Evolutionary conservation across 345 rosid genomes (phyloP).

Genomic region (Citrus maxima): DNA sequence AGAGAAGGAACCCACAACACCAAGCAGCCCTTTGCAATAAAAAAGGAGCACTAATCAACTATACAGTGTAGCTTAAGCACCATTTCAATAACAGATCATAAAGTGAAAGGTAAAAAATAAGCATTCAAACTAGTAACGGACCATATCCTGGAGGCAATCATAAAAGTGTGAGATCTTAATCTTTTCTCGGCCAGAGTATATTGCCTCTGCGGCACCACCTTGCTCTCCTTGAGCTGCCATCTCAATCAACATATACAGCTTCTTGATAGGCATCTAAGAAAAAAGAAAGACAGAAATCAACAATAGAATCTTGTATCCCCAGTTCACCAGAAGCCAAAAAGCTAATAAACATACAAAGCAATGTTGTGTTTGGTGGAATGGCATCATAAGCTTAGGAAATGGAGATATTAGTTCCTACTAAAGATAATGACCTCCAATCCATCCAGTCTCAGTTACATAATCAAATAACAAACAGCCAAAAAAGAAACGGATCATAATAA

Average conservation of each 20-base stretch:
- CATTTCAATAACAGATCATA: neutral
- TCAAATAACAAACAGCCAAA: neutral
- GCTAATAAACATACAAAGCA: neutral
- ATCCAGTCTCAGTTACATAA: neutral
- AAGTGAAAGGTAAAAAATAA: neutral
- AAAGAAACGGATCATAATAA: neutral
- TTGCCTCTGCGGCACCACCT: slow-evolving; percentile 77
- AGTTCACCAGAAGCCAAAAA: neutral
- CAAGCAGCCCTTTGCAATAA: neutral
- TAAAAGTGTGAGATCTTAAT: slow-evolving; percentile 67
- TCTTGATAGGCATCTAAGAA: slow-evolving; percentile 62
- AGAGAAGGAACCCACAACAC: neutral
- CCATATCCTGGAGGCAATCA: slow-evolving; percentile 75
- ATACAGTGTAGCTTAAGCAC: neutral
- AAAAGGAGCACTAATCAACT: neutral
- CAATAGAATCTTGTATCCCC: neutral
- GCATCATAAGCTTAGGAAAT: neutral
- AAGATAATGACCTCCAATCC: neutral
- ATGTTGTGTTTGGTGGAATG: neutral
- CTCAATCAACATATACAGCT: slow-evolving; percentile 82
- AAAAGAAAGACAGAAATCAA: neutral
- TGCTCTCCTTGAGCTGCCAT: slow-evolving; percentile 95
- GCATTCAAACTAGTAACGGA: slow-evolving; percentile 37
- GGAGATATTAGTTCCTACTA: neutral
- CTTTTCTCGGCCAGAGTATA: slow-evolving; percentile 67